These are phyloP conservation scores for Cymbidium sinense DNA, from an alignment of 106 monocot species.

Conservation along the genomic window DNA sequence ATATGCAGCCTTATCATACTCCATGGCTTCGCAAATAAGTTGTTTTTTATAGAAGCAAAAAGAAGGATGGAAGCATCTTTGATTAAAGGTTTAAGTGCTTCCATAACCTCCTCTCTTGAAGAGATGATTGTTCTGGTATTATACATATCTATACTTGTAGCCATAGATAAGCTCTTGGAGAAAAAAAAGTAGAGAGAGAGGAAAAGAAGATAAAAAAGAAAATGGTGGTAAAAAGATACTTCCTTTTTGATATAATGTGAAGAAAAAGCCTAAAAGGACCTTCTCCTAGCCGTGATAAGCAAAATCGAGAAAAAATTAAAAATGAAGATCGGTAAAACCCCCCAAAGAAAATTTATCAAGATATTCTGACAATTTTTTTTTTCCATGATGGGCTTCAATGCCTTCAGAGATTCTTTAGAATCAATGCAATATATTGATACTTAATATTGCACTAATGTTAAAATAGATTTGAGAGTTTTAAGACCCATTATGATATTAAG, in stretches of 20 bases:
- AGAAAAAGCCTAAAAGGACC: slow-evolving; percentile 19
- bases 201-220: not conserved
- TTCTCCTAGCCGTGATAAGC: not conserved
- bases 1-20: slow-evolving; percentile 77
- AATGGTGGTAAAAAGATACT: slow-evolving; percentile 15
- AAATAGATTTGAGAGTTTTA: too few species aligned
- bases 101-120: slow-evolving; percentile 35
- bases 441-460: too few species aligned
- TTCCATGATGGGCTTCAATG: too few species aligned
- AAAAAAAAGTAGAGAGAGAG: not conserved
- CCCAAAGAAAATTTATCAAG: too few species aligned
- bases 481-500: too few species aligned
- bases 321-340: slow-evolving; percentile 10
- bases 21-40: slow-evolving; percentile 40
- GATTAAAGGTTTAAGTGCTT: slow-evolving; percentile 53
- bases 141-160: slow-evolving; percentile 27
- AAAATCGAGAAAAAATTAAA: not conserved
- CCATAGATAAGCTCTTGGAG: slow-evolving; percentile 16
- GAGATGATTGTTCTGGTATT: slow-evolving; percentile 17
- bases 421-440: too few species aligned
- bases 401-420: too few species aligned
- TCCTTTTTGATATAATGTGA: slow-evolving; percentile 2
- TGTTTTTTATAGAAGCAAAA: not conserved
- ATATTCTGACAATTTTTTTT: too few species aligned
- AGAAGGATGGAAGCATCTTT: slow-evolving; percentile 23